Base-by-base conservation (phyloP, 495 filamentous ascomycete genomes). In the Daldinia loculata region DNA sequence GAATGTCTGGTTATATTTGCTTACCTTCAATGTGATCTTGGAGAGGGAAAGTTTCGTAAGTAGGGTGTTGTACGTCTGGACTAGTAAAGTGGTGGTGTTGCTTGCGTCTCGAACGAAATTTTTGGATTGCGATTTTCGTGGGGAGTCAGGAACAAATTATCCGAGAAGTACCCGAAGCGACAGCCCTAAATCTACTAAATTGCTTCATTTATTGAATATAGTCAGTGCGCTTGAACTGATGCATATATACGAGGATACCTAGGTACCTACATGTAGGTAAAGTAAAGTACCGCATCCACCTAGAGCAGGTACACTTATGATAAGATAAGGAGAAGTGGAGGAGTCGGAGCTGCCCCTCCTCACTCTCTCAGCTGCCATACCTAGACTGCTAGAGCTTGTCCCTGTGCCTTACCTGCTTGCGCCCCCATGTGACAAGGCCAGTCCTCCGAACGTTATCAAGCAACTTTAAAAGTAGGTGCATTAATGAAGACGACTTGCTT, bases 81-180 rank as follows among this genome's bases (percentile, higher is more conserved):
- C n/a, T 41, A 55, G 59, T 63, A 22, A 29, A 14, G 9, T 32
- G 29, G 15, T 48, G 26, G 48, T 60, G 57, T 66, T 67, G 61
- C 19, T 65, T 65, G 56, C 39, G 38, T 32, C 34, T 43, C 27
- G 30, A 19, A 30, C 15, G 61, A 62, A 72, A 71, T 69, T 74
- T 77, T 75, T 71, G 63, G 75, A 72, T 75, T 63, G 55, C 67
- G 32, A 74, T 70, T 77, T 77, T 77, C 75, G 75, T 77, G 75
- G 73, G 75, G 66, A 71, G 66, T 41, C 15, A 26, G 63, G 58
- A 66, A 53, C n/a, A 38, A 39, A 53, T 62, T 69, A 63, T 71
- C 75, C 75, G 75, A 76, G 69, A 74, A 77, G 57, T 27, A 72
- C 41, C 75, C 75, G 75, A 71, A 36, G 43, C 22, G 39, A 45